These are phyloP conservation scores for Pseudognaphalium luteoalbum DNA, from an alignment of 129 eudicot genomes.

Conservation along the genomic window DNA sequence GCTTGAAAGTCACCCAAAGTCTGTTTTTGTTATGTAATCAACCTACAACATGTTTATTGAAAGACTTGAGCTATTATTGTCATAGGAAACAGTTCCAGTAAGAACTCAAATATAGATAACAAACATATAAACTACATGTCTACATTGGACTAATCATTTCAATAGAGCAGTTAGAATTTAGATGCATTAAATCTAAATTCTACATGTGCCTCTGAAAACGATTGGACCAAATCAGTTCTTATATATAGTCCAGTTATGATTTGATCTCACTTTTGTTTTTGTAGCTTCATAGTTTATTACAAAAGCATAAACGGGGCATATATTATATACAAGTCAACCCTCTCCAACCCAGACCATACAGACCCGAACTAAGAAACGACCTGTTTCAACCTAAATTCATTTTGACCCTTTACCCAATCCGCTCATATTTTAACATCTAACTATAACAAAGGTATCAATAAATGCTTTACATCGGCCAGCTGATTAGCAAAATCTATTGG, in stretches of 20 bases:
- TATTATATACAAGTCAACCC: not conserved
- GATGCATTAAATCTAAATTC: no score
- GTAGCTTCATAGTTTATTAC: not conserved
- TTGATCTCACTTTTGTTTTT: not conserved
- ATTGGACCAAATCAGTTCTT: not conserved
- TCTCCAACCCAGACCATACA: not conserved
- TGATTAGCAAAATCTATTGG: constrained; percentile 78
- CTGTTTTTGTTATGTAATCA: not conserved
- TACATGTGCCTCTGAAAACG: not conserved
- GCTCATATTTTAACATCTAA: not conserved
- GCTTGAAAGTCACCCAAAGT: not conserved
- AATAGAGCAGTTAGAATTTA: no score
- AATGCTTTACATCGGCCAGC: constrained; percentile 52
- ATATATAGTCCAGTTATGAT: not conserved
- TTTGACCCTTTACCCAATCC: not conserved
- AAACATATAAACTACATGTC: no score
- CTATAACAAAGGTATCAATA: not conserved
- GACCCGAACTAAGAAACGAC: not conserved
- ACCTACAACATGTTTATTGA: not conserved
- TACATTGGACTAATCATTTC: no score
- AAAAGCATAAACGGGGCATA: not conserved
- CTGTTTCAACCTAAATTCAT: not conserved
- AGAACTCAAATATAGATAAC: no score
- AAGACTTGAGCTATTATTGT: not conserved
- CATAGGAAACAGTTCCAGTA: no score